Evolutionary conservation across 2,329 filamentous ascomycete genomes (phyloP).

Genomic region (Didymella keratinophila): DNA sequence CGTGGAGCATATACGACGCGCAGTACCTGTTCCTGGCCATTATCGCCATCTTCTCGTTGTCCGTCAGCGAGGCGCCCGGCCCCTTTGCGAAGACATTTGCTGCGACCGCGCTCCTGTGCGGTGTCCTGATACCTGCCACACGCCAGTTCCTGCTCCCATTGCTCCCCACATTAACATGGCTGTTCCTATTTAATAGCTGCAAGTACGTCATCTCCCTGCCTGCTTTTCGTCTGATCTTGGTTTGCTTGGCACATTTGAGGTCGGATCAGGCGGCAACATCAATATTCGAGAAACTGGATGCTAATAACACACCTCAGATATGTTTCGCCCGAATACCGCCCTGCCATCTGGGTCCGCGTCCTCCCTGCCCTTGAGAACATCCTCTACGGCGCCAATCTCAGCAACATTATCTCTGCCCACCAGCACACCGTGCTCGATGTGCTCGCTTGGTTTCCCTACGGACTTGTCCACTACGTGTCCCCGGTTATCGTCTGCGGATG

Average conservation of each 20-base stretch:
- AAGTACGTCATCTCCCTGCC: slow-evolving; percentile 69
- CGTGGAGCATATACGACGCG: slow-evolving; percentile 82
- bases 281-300: neutral
- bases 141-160: slow-evolving; percentile 92
- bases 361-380: slow-evolving; percentile 95
- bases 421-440: slow-evolving; percentile 84
- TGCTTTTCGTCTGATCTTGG: slow-evolving; percentile 11
- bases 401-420: slow-evolving; percentile 92
- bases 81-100: slow-evolving; percentile 79
- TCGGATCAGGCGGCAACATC: slow-evolving; percentile 16
- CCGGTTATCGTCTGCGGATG: slow-evolving; percentile 79
- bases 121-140: slow-evolving; percentile 82
- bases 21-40: slow-evolving; percentile 81
- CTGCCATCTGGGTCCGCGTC: slow-evolving; percentile 94
- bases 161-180: slow-evolving; percentile 82
- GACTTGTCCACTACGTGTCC: slow-evolving; percentile 86
- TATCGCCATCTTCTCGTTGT: slow-evolving; percentile 82
- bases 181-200: slow-evolving; percentile 91
- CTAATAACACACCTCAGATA: slow-evolving; percentile 66
- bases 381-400: slow-evolving; percentile 92
- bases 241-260: slow-evolving; percentile 5
- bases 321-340: slow-evolving; percentile 86
- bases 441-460: slow-evolving; percentile 92
- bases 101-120: slow-evolving; percentile 70
- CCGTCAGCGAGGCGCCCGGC: slow-evolving; percentile 79